Evolutionary conservation across 2,329 filamentous ascomycete genomes (phyloP).

Genomic region (Dactylellina parvicollis): DNA sequence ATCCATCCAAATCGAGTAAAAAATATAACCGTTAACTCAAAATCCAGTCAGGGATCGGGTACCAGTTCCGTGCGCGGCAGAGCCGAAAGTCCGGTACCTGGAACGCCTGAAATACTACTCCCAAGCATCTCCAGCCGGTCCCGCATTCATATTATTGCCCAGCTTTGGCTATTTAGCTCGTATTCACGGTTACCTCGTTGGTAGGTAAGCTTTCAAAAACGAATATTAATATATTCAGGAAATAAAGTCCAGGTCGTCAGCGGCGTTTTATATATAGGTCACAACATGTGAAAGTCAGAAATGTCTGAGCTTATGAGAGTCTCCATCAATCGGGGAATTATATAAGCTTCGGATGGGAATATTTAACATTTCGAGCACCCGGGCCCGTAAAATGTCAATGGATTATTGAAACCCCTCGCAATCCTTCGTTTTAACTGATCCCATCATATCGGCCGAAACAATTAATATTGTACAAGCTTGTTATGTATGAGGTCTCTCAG

Average conservation of each 20-base stretch:
- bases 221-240: no score
- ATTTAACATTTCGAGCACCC: neutral
- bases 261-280: neutral
- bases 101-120: neutral
- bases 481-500: no score
- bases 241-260: neutral
- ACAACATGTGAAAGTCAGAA: neutral
- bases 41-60: neutral
- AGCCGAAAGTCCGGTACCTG: no score
- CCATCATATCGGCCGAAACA: no score
- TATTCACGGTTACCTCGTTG: neutral
- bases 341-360: neutral
- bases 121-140: neutral
- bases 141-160: no score
- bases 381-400: no score
- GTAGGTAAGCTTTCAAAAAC: neutral
- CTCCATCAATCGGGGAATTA: neutral
- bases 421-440: no score
- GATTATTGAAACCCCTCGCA: no score
- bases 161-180: neutral
- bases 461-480: no score
- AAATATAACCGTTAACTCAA: no score
- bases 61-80: neutral
- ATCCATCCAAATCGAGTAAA: no score
- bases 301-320: conserved; percentile 14